A percentile compares a stretch with the other conserved stretches of the same genome.
These are phyloP conservation scores for Diplodia sapinea DNA, from an alignment of 2,329 filamentous ascomycete species.

Conservation along the genomic window DNA sequence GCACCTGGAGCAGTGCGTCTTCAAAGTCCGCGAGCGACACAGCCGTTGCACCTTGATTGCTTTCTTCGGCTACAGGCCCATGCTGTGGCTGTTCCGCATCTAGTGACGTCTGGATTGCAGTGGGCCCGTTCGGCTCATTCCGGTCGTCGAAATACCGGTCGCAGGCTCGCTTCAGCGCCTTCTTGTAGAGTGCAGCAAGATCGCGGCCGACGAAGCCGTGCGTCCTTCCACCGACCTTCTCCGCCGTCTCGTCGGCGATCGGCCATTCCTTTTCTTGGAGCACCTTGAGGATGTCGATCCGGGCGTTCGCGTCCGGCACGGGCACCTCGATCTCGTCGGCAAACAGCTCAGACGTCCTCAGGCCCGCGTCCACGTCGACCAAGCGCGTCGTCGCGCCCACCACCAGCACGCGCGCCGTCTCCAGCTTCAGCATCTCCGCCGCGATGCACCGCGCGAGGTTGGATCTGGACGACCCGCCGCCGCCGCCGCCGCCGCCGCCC, in stretches of 20 bases:
- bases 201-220: constrained; percentile 88
- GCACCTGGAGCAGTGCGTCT: constrained; percentile 69
- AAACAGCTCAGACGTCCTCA: constrained; percentile 71
- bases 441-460: constrained; percentile 27
- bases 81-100: constrained; percentile 2
- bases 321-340: constrained; percentile 72
- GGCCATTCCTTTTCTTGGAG: constrained; percentile 36
- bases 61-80: neutral
- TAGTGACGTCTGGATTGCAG: neutral
- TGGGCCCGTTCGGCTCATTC: constrained; percentile 3
- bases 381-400: constrained; percentile 76
- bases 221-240: constrained; percentile 72
- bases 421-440: constrained; percentile 24
- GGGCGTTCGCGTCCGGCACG: constrained; percentile 73
- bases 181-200: constrained; percentile 62
- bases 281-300: constrained; percentile 72
- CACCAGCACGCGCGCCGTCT: constrained; percentile 66
- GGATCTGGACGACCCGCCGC: neutral
- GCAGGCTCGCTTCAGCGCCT: constrained; percentile 24
- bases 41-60: constrained; percentile 34
- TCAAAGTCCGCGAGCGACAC: constrained; percentile 61
- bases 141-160: constrained; percentile 13
- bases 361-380: constrained; percentile 71
- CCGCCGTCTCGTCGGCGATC: constrained; percentile 57
- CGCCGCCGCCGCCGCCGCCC: constrained; percentile 33